A percentile compares a stretch with the other conserved stretches of the same genome.
Conservation (phyloP, 2,329 filamentous ascomycete species). For the Apiospora aurea region DNA sequence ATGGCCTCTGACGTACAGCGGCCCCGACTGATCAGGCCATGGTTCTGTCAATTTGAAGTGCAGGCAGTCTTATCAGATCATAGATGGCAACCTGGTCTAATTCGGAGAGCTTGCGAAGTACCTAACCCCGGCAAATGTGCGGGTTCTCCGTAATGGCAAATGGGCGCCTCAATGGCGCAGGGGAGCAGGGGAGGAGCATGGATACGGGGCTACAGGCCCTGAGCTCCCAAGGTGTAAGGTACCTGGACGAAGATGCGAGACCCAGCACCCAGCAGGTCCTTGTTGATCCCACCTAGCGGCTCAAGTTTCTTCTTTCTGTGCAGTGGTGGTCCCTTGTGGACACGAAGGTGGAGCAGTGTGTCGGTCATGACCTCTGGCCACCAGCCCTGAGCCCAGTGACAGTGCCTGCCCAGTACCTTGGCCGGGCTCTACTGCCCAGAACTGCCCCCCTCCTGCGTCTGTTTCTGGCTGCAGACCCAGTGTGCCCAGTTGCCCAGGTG, state of each 20-base stretch:
- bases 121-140: conserved; percentile 11
- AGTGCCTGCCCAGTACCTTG: not conserved
- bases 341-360: not conserved
- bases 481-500: no score
- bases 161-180: not conserved
- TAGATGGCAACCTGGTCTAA: not conserved
- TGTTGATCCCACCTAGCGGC: conserved; percentile 6
- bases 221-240: not conserved
- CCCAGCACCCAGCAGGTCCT: conserved; percentile 3
- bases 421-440: not conserved
- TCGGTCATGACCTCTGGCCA: conserved; percentile 11
- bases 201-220: not conserved
- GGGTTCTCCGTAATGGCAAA: conserved; percentile 10
- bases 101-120: not conserved
- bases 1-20: conserved; percentile 9
- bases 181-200: not conserved
- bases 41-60: not conserved
- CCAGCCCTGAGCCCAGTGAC: not conserved
- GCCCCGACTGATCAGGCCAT: not conserved
- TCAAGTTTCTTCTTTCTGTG: conserved; percentile 8
- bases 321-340: not conserved
- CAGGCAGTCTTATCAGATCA: not conserved
- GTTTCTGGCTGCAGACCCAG: not conserved
- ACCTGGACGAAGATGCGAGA: not conserved
- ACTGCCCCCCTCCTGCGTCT: not conserved